phyloP scores from a whole-genome alignment of 768 basidiomycete species.

The Termitomyces eurrhizus region DNA sequence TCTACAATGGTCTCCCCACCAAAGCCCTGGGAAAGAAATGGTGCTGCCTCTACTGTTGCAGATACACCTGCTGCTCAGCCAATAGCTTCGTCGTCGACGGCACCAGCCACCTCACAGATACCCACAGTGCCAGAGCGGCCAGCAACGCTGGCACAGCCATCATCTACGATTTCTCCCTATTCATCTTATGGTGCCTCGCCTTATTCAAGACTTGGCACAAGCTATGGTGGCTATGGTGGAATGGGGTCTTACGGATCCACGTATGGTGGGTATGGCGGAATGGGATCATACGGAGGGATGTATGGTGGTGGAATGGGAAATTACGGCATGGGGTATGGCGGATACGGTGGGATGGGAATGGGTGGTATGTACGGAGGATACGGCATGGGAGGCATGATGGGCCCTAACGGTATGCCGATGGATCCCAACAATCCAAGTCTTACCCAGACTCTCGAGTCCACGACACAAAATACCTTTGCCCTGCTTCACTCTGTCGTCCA shows the following conservation, averaged over 20 bases:
- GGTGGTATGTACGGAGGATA: conserved; percentile 32
- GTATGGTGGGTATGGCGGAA: conserved; percentile 10
- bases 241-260: conserved; percentile 27
- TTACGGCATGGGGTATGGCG: conserved; percentile 31
- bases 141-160: conserved; percentile 41
- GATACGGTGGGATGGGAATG: conserved; percentile 22
- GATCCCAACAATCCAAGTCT: conserved; percentile 61
- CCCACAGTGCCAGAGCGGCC: conserved; percentile 61
- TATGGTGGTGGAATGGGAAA: conserved; percentile 28
- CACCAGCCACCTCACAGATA: conserved; percentile 22
- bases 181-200: conserved; percentile 35
- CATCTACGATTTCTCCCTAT: conserved; percentile 40
- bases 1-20: conserved; percentile 74
- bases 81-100: conserved; percentile 23
- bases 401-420: conserved; percentile 44
- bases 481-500: conserved; percentile 94
- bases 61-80: conserved; percentile 22
- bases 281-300: conserved; percentile 20
- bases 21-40: conserved; percentile 83
- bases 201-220: conserved; percentile 39
- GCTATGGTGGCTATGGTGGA: conserved; percentile 28
- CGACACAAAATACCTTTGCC: conserved; percentile 90
- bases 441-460: conserved; percentile 82
- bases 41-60: conserved; percentile 31
- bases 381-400: conserved; percentile 37